Evolutionary conservation across 2,329 filamentous ascomycete species (phyloP), one percentile per base, ranked within the genome.

Genomic region (Colletotrichum truncatum): DNA sequence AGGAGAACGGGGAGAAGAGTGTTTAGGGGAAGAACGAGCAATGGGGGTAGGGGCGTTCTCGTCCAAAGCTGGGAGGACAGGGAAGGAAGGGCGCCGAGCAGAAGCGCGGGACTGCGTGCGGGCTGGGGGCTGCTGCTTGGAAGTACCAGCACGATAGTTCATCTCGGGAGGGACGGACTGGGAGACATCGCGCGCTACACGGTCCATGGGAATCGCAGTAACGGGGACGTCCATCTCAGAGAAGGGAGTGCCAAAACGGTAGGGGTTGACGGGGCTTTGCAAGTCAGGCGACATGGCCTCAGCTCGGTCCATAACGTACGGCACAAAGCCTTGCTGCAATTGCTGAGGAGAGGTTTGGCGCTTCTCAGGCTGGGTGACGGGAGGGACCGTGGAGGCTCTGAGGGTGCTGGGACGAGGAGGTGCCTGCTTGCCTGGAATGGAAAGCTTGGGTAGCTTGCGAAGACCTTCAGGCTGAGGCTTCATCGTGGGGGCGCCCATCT

Each of bases 161-260:
- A 98, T 97, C 79, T 97, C 90, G 6, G 95, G 95, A 43, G 95
- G 95, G 0, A 98, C 95, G 5, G 94, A 98, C 77, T 97, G 93
- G 25, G 93, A 97, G 48, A 85, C 83, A 73, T 96, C 91, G 53
- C 95, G 91, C 45, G 91, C 85, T 30, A 97, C 84, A 6, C 92
- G 92, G 0, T 91, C 92, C 14, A 89, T 72, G 1, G 88, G 87
- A 43, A 94, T 83, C 3, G 90, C 86, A 1, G 93, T 96, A 64
- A 97, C 80, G 1, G 95, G 94, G 11, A 94, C 89, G 75, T 98
- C 95, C 84, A 95, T 91, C 73, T 97, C 94, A 2, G 94, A 97
- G 76, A 94, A 92, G 14, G 94, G 94, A 0, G 93, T 97, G n/a
- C 89, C 91, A 68, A 93, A 90, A 58, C 92, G 89, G 79, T 94